Percentiles rank a stretch among this genome's conserved stretches.
Conservation (phyloP, 2,329 filamentous ascomycete species). For the Trichoderma sp. region DNA sequence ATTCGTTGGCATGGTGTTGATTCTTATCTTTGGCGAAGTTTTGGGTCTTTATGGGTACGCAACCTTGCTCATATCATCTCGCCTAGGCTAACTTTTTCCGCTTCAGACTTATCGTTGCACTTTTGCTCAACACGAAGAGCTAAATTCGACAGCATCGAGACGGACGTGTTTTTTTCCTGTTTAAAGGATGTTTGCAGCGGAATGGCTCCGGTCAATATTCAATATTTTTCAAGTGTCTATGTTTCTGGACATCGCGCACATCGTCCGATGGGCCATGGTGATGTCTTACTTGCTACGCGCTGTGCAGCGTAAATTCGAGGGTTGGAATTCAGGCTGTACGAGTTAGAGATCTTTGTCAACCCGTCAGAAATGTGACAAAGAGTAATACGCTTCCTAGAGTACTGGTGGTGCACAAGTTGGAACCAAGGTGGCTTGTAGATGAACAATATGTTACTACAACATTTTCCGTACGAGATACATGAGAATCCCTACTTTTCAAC, state of each 20-base stretch:
- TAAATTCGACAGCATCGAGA: slow-evolving; percentile 46
- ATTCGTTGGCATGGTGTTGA: slow-evolving; percentile 98
- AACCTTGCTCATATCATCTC: slow-evolving; percentile 12
- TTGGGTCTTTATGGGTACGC: slow-evolving; percentile 90
- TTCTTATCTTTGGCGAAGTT: slow-evolving; percentile 97
- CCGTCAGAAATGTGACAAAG: background rate
- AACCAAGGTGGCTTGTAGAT: background rate
- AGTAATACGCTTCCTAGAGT: background rate
- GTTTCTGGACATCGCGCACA: slow-evolving; percentile 27
- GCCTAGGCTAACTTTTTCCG: background rate
- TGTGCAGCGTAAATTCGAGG: background rate
- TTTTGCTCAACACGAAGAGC: slow-evolving; percentile 88
- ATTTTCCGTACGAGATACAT: background rate
- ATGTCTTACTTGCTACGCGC: slow-evolving; percentile 32
- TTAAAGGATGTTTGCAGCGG: background rate
- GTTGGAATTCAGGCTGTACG: background rate
- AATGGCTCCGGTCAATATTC: slow-evolving; percentile 1
- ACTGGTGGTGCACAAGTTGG: background rate
- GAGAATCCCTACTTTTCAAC: background rate
- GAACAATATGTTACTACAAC: background rate
- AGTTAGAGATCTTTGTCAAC: background rate
- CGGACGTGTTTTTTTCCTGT: background rate
- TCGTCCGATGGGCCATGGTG: slow-evolving; percentile 40
- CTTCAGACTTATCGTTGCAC: slow-evolving; percentile 78
- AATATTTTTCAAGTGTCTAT: background rate